Conservation (phyloP, 441 rosid genomes). For the Biscutella laevigata region DNA sequence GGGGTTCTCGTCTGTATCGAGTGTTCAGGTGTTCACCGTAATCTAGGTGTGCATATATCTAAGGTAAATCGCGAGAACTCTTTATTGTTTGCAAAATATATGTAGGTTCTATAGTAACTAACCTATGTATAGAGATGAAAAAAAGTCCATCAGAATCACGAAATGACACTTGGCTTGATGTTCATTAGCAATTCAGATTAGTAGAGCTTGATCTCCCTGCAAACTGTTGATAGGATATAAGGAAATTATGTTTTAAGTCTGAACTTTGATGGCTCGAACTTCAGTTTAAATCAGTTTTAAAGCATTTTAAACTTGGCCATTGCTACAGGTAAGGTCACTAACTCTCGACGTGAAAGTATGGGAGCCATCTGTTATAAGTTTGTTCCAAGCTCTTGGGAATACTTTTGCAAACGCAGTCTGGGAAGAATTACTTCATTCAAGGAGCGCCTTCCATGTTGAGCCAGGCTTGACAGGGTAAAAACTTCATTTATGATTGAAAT, state of each 20-base stretch:
- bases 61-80: conserved; percentile 44
- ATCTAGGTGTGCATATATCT: conserved; percentile 96
- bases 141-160: conserved; percentile 6
- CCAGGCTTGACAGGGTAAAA: conserved; percentile 57
- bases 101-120: neutral
- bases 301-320: conserved; percentile 15
- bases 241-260: too few species aligned
- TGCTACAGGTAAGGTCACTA: conserved; percentile 87
- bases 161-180: conserved; percentile 1
- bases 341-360: conserved; percentile 96
- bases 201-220: neutral
- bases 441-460: conserved; percentile 67
- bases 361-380: conserved; percentile 92
- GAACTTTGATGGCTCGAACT: neutral
- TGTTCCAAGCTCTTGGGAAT: conserved; percentile 97
- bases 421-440: conserved; percentile 91
- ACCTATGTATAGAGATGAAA: neutral
- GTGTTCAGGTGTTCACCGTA: conserved; percentile 98
- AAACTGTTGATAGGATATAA: too few species aligned
- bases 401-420: conserved; percentile 90
- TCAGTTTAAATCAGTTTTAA: neutral
- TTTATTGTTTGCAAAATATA: neutral
- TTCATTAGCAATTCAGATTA: conserved; percentile 11
- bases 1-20: conserved; percentile 98
- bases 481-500: conserved; percentile 10